Evolutionary conservation across 257 asterid genomes (phyloP), one percentile per base, ranked within the genome.

Genomic region (Euphrasia confusa): DNA sequence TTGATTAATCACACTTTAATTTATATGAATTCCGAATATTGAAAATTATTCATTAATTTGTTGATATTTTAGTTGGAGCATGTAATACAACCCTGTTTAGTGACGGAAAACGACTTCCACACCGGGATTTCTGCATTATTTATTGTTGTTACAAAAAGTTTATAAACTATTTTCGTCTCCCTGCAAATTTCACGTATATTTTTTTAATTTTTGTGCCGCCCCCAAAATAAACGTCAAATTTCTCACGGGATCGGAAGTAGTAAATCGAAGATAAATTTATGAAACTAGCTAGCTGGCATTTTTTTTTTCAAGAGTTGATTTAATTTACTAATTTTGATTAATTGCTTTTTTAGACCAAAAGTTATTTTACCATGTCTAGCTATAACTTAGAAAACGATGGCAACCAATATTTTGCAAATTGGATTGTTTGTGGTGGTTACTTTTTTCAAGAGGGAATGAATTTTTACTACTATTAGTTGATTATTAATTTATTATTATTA

Each of bases 101-200:
- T 54, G 35, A 39, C 55, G 37, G 78, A 75, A 77, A 77, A 68
- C 32, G 77, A 78, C 81, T 27, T 28, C 77, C 75, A 55, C 73
- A 66, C 59, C 58, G 35, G 5, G 33, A 40, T 35, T 35, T 47
- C 12, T 40, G 28, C 2, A 14, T 48, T 13, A 13, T 47, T 52
- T 10, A 61, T 45, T 10, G 4, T 17, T n/a, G 14, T 49, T 49
- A 3, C 37, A 44, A 47, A 15, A 67, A 56, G 44, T n/a, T 47
- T 11, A 13, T 1, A n/a, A n/a, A n/a, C n/a, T n/a, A 21, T 21
- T 21, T 21, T 21, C 1, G 24, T 21, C 24, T 21, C 24, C 1
- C 24, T 21, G 24, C 24, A 21, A 21, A 21, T 21, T 21, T 21
- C 1, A 21, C 24, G 1, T 21, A 21, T n/a, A 21, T 21, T 21